A percentile compares a stretch with the other conserved stretches of the same genome.
These are phyloP conservation scores for Pueraria montana DNA, from an alignment of 306 rosid genomes.

Conservation along the genomic window DNA sequence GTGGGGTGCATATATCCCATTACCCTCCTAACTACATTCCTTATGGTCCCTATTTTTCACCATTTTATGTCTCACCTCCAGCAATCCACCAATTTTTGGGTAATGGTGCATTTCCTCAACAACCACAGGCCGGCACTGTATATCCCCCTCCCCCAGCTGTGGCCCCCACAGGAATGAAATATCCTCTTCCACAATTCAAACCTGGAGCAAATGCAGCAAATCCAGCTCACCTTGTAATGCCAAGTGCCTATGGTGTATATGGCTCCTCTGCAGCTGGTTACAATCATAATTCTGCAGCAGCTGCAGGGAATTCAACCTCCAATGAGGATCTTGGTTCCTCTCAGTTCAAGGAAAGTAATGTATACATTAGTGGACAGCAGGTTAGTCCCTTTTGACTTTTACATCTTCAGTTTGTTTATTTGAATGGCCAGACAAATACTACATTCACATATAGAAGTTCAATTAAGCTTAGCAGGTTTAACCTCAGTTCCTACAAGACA, in stretches of 20 bases:
- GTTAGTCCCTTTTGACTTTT: constrained; percentile 56
- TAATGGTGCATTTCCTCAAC: constrained; percentile 89
- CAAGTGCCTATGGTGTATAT: constrained; percentile 81
- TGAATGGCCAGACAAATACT: constrained; percentile 11
- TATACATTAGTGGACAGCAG: constrained; percentile 92
- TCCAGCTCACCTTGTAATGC: constrained; percentile 82
- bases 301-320: constrained; percentile 71
- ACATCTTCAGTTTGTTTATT: constrained; percentile 32
- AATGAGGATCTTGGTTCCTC: constrained; percentile 88
- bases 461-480: constrained; percentile 24
- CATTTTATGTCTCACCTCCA: constrained; percentile 86
- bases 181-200: constrained; percentile 89
- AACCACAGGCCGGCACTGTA: constrained; percentile 84
- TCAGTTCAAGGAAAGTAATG: constrained; percentile 88
- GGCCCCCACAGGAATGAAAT: constrained; percentile 81
- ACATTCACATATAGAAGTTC: background rate
- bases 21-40: constrained; percentile 92
- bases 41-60: constrained; percentile 82
- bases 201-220: constrained; percentile 78
- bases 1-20: constrained; percentile 87
- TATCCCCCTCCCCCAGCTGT: constrained; percentile 81
- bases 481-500: constrained; percentile 1
- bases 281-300: constrained; percentile 78
- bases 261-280: constrained; percentile 85
- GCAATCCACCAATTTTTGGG: constrained; percentile 93